Evolutionary conservation across 73 alveolate species (phyloP), one percentile per base, ranked within the genome.

Genomic region (Durusdinium trenchii): DNA sequence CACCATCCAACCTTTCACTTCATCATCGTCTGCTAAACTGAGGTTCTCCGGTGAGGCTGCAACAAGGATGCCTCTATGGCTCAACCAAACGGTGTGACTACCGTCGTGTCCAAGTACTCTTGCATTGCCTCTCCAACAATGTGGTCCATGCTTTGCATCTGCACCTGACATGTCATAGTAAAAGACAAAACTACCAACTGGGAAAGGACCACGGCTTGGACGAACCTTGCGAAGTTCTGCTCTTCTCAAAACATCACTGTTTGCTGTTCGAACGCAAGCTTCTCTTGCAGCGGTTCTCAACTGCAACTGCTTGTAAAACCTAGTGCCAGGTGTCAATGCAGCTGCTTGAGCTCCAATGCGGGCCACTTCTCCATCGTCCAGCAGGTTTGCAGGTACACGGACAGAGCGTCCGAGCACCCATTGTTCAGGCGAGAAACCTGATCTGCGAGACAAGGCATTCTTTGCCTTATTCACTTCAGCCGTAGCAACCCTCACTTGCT

Each of bases 311-410:
- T 46, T 32, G 50, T 23, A 64, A n/a, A 87, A 87, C 32, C 60
- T 32, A 4, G 85, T 61, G 0, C 43, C 26, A 2, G 95, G 95
- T 9, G 95, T 87, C 12, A 48, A 50, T 0, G 95, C 83, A 12
- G 61, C 71, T 40, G 95, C 64, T 20, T 62, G 85, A 7, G 95
- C 95, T 6, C 95, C 95, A 14, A 87, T 62, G 4, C 95, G 12
- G 0, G 95, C 84, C 18, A 62, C 95, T 38, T 87, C 95, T 4
- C 48, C 62, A 3, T 87, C 95, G 32, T 87, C 95, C 67, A 43
- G 3, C 69, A 87, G 14, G 30, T 32, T 85, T 0, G 85, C 95
- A 0, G 95, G 95, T 0, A 87, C 51, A 0, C 95, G 4, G 1
- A 87, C 38, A 4, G 78, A 71, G 2, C 71, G 40, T 0, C 95